phyloP scores from a whole-genome alignment of 768 basidiomycete genomes.

The Auriculariales sp. region DNA sequence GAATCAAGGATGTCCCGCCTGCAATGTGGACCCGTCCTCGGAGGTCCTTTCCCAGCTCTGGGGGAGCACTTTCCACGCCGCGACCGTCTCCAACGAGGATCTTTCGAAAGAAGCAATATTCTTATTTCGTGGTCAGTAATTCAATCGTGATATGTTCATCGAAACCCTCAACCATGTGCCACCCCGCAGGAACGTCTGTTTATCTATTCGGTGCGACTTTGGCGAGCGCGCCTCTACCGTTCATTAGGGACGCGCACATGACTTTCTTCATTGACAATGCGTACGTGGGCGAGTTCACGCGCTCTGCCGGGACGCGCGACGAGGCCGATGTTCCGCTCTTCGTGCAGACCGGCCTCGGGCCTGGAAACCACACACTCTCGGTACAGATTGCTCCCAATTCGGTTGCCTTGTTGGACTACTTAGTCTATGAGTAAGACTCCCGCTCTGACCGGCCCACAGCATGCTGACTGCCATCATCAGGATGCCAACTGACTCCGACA shows the following conservation, averaged over 20 bases:
- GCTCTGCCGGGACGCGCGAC: constrained; percentile 12
- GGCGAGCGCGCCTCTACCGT: constrained; percentile 14
- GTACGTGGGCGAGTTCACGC: constrained; percentile 16
- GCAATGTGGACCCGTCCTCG: not conserved
- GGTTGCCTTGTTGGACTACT: constrained; percentile 22
- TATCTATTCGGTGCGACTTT: constrained; percentile 29
- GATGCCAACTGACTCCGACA: not conserved
- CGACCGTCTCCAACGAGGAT: not conserved
- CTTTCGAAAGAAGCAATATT: constrained; percentile 11
- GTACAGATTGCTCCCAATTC: constrained; percentile 17
- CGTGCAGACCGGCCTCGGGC: constrained; percentile 14
- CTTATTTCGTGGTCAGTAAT: constrained; percentile 21
- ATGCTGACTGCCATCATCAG: not conserved
- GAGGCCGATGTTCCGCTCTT: constrained; percentile 24
- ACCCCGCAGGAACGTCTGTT: constrained; percentile 24
- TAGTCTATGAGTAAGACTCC: constrained; percentile 24
- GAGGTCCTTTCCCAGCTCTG: not conserved
- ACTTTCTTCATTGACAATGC: constrained; percentile 23
- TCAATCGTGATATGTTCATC: not conserved
- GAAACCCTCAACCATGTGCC: constrained; percentile 1
- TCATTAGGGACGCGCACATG: constrained; percentile 19
- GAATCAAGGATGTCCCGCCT: not conserved
- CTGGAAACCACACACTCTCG: constrained; percentile 17
- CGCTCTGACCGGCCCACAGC: not conserved
- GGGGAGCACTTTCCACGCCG: not conserved